phyloP scores from a whole-genome alignment of 2,329 filamentous ascomycete genomes.

The Achaetomium macrosporum region DNA sequence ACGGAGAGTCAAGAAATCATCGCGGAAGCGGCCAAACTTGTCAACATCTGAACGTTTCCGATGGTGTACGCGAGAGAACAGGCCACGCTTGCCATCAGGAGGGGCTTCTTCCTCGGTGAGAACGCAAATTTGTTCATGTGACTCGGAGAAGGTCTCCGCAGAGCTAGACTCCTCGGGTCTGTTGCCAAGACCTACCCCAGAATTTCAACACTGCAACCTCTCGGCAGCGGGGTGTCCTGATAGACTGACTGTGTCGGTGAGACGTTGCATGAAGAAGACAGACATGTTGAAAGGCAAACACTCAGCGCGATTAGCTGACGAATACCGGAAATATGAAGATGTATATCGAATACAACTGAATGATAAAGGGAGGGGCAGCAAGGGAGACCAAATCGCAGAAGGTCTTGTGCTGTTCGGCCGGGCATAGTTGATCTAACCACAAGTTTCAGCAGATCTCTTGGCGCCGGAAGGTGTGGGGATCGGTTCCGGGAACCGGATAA shows the following conservation, averaged over 20 bases:
- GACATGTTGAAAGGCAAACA: too few relatives aligned
- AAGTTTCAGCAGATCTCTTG: too few relatives aligned
- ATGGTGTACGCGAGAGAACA: not conserved
- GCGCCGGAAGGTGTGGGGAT: too few relatives aligned
- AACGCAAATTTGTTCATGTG: conserved; percentile 17
- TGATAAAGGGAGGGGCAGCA: too few relatives aligned
- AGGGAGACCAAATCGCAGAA: too few relatives aligned
- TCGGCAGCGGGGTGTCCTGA: conserved; percentile 1
- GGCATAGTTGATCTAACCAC: too few relatives aligned
- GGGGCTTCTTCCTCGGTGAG: conserved; percentile 7
- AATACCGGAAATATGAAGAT: too few relatives aligned
- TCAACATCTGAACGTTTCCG: not conserved
- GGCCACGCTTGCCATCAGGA: conserved; percentile 6
- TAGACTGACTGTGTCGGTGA: not conserved
- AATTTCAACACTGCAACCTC: conserved; percentile 11
- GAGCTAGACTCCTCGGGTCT: conserved; percentile 13
- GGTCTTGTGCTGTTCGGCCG: too few relatives aligned
- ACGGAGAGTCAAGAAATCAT: not conserved
- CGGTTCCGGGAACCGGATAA: too few relatives aligned
- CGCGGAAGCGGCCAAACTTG: not conserved
- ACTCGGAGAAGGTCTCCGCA: conserved; percentile 15
- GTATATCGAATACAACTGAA: too few relatives aligned
- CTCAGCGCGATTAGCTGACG: too few relatives aligned
- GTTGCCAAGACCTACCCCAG: conserved; percentile 8
- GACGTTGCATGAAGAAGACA: too few relatives aligned